Conservation (phyloP, 179 eudicot species). For the Sideroxylon spinosum region DNA sequence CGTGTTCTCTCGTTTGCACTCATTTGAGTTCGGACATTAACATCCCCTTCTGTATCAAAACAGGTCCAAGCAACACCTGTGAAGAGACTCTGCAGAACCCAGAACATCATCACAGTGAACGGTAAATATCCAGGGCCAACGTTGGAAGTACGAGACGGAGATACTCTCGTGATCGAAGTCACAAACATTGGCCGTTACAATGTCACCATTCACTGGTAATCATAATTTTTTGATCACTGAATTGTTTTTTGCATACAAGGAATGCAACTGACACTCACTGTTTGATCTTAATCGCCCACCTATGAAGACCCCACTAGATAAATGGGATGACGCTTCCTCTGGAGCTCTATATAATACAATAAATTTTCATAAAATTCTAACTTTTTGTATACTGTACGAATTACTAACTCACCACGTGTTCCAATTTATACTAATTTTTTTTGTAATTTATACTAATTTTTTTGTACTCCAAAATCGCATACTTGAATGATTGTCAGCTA, state of each 20-base stretch:
- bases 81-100: conserved; percentile 67
- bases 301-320: too few relatives aligned
- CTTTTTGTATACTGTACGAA: too few relatives aligned
- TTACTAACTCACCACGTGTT: too few relatives aligned
- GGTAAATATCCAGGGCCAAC: conserved; percentile 83
- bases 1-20: not conserved
- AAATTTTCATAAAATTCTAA: too few relatives aligned
- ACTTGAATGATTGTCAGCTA: too few relatives aligned
- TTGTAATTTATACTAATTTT: too few relatives aligned
- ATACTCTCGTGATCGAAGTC: conserved; percentile 55
- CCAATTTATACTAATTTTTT: too few relatives aligned
- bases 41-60: conserved; percentile 16
- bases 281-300: too few relatives aligned
- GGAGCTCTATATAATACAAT: too few relatives aligned
- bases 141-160: conserved; percentile 58
- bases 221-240: not conserved
- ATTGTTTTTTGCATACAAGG: not conserved
- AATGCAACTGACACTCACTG: too few relatives aligned
- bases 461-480: too few relatives aligned
- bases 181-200: conserved; percentile 58
- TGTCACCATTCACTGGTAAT: conserved; percentile 74
- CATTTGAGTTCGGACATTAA: not conserved
- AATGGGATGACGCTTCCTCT: too few relatives aligned
- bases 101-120: conserved; percentile 50
- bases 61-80: conserved; percentile 63